A percentile compares a stretch with the other conserved stretches of the same genome.
phyloP scores from a whole-genome alignment of 2,329 filamentous ascomycete species.

The Stachybotrys echinatus region DNA sequence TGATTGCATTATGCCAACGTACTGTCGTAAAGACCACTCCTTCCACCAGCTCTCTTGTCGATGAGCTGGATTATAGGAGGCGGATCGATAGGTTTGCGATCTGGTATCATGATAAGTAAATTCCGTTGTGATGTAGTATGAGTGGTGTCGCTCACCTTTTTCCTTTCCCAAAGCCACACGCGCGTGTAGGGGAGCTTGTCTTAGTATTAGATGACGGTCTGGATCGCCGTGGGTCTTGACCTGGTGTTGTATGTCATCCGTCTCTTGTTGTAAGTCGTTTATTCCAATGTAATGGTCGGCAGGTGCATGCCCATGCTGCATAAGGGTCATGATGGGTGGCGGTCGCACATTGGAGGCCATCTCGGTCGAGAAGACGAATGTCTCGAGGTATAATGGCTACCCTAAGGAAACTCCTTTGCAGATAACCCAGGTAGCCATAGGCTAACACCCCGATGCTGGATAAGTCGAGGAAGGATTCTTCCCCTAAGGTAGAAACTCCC shows the following conservation, averaged over 20 bases:
- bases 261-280: background rate
- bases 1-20: slow-evolving; percentile 3
- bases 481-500: background rate
- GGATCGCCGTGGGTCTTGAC: slow-evolving; percentile 11
- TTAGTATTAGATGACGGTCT: slow-evolving; percentile 11
- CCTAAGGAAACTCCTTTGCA: background rate
- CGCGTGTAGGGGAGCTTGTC: slow-evolving; percentile 37
- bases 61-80: slow-evolving; percentile 74
- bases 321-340: background rate
- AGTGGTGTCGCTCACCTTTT: slow-evolving; percentile 49
- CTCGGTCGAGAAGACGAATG: background rate
- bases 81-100: slow-evolving; percentile 83
- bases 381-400: background rate
- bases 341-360: slow-evolving; percentile 1
- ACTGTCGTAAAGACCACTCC: slow-evolving; percentile 17
- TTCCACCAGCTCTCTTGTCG: slow-evolving; percentile 14
- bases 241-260: slow-evolving; percentile 4
- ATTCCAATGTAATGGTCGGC: background rate
- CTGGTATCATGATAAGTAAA: slow-evolving; percentile 29
- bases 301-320: background rate
- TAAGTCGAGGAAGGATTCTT: background rate
- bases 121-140: background rate
- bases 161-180: slow-evolving; percentile 69
- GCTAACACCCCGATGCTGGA: background rate
- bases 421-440: background rate